Evolutionary conservation across 2,329 filamentous ascomycete genomes (phyloP).

Genomic region (Dothidotthia symphoricarpi): DNA sequence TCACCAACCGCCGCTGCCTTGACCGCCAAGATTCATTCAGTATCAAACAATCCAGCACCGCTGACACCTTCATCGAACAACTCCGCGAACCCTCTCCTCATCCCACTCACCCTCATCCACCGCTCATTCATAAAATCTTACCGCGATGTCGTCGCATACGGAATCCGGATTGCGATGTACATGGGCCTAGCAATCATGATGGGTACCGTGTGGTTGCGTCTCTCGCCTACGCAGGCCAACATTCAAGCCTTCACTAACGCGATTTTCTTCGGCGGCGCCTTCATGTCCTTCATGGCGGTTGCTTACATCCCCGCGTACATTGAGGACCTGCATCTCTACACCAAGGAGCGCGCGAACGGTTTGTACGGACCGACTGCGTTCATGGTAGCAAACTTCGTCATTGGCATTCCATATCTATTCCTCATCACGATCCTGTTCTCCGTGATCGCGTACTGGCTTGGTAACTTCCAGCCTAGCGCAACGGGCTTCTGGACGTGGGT

Average conservation of each 20-base stretch:
- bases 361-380: conserved; percentile 73
- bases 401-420: conserved; percentile 79
- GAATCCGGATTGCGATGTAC: conserved; percentile 81
- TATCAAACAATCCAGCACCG: neutral
- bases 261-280: conserved; percentile 58
- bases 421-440: conserved; percentile 75
- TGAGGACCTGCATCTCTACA: conserved; percentile 70
- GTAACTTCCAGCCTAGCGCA: conserved; percentile 67
- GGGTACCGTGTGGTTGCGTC: conserved; percentile 81
- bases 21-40: conserved; percentile 25
- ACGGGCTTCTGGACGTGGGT: conserved; percentile 73
- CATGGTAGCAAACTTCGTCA: conserved; percentile 75
- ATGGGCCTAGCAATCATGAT: conserved; percentile 77
- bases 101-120: conserved; percentile 68
- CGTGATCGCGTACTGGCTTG: conserved; percentile 74
- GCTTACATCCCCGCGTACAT: conserved; percentile 83
- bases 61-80: conserved; percentile 1
- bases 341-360: conserved; percentile 78
- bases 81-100: conserved; percentile 48
- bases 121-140: conserved; percentile 80
- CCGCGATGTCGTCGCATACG: conserved; percentile 80
- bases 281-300: conserved; percentile 58
- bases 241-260: conserved; percentile 83
- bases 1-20: conserved; percentile 44
- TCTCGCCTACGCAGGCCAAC: conserved; percentile 65